These are phyloP conservation scores for Thelephora terrestris DNA, from an alignment of 1,284 basidiomycete genomes.

Conservation along the genomic window DNA sequence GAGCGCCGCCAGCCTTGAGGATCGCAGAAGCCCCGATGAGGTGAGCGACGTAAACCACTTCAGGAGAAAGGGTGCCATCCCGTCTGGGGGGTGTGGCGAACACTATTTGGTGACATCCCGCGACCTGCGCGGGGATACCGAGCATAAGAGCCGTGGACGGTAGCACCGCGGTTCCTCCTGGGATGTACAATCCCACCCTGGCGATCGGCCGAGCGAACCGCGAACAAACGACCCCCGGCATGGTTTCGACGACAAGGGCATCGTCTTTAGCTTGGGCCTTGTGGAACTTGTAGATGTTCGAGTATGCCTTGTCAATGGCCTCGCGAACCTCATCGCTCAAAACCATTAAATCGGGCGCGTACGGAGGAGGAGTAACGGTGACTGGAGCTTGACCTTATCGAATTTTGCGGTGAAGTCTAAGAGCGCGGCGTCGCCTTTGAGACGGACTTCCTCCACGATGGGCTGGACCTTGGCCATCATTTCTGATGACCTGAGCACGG, in stretches of 20 bases:
- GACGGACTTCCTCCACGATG: conserved; percentile 84
- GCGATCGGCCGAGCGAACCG: conserved; percentile 91
- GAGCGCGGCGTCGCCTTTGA: conserved; percentile 80
- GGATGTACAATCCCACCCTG: conserved; percentile 94
- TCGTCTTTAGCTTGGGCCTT: conserved; percentile 69
- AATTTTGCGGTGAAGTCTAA: conserved; percentile 90
- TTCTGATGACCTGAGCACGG: conserved; percentile 86
- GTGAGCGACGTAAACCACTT: conserved; percentile 91
- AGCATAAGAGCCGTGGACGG: conserved; percentile 98
- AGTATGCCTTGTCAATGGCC: conserved; percentile 90
- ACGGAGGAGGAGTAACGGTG: conserved; percentile 63
- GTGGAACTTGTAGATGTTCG: conserved; percentile 89
- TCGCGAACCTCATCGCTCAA: conserved; percentile 56
- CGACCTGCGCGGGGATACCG: conserved; percentile 96
- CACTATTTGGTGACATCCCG: conserved; percentile 87
- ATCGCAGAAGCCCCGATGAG: conserved; percentile 83
- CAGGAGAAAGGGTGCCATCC: conserved; percentile 87
- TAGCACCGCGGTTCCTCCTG: conserved; percentile 93
- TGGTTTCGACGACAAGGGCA: conserved; percentile 85
- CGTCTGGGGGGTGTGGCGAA: conserved; percentile 90
- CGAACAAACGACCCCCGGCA: conserved; percentile 94
- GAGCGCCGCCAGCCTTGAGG: conserved; percentile 91
- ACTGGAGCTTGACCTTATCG: conserved; percentile 65
- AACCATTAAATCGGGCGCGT: conserved; percentile 45
- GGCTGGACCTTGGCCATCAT: conserved; percentile 95